phyloP scores from a whole-genome alignment of 2,329 filamentous ascomycete genomes.

The Pyricularia sp. region DNA sequence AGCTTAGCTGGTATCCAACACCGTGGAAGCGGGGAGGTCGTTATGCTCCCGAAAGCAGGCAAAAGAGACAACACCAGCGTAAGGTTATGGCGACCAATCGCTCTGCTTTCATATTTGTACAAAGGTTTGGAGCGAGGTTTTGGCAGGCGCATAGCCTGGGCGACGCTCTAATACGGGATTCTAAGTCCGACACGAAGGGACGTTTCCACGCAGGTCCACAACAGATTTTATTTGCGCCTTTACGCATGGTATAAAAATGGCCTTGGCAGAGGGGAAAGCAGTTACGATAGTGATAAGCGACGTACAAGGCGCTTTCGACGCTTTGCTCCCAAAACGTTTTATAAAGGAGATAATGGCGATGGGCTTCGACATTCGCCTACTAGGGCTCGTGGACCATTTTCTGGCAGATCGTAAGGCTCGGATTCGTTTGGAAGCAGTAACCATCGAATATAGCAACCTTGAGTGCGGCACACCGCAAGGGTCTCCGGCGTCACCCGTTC shows the following conservation, averaged over 20 bases:
- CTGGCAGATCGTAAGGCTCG: neutral
- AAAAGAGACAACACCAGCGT: slow-evolving; percentile 5
- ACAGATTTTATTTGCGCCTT: neutral
- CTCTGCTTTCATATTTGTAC: slow-evolving; percentile 9
- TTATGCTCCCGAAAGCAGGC: slow-evolving; percentile 8
- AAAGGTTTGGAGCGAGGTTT: slow-evolving; percentile 9
- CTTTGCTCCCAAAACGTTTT: neutral
- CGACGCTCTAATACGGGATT: neutral
- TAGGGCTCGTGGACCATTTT: neutral
- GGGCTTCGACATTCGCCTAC: neutral
- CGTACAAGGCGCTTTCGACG: neutral
- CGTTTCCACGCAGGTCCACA: neutral
- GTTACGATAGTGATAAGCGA: neutral
- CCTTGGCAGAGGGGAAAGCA: neutral
- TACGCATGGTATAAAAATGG: neutral
- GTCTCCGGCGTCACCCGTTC: neutral
- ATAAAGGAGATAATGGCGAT: neutral
- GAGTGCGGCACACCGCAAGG: neutral
- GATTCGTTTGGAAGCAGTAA: neutral
- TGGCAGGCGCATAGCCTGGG: slow-evolving; percentile 1
- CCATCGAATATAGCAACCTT: neutral
- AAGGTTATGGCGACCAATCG: slow-evolving; percentile 8
- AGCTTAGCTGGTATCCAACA: slow-evolving; percentile 2
- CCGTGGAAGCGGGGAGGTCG: slow-evolving; percentile 7
- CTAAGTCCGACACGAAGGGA: neutral